phyloP scores from a whole-genome alignment of 2,329 filamentous ascomycete genomes.

The Claviceps africana region DNA sequence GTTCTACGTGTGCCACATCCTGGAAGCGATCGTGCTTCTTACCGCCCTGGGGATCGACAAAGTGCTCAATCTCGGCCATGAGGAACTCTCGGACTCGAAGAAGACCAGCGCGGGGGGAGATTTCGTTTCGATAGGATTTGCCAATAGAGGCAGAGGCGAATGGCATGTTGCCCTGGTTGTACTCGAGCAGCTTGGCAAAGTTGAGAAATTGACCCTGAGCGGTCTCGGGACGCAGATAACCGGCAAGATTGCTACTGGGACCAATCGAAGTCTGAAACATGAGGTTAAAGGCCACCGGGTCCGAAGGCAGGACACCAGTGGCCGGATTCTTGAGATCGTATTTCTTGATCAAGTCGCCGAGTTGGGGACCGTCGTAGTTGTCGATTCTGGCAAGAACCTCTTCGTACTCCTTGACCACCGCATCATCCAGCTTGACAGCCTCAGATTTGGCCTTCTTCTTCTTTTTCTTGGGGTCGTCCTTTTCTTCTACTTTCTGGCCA shows the following conservation, averaged over 20 bases:
- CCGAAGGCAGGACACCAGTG: conserved; percentile 60
- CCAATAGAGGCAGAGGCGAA: conserved; percentile 96
- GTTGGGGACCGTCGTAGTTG: conserved; percentile 79
- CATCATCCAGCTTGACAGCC: conserved; percentile 75
- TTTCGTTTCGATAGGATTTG: conserved; percentile 97
- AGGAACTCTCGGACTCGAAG: conserved; percentile 91
- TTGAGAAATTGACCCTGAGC: conserved; percentile 97
- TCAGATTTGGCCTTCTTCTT: conserved; percentile 82
- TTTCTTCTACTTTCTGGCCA: conserved; percentile 64
- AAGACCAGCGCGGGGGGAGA: conserved; percentile 82
- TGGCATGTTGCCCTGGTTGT: conserved; percentile 89
- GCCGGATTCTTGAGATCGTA: conserved; percentile 81
- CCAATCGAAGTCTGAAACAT: conserved; percentile 98
- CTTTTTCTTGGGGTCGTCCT: conserved; percentile 60
- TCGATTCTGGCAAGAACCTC: conserved; percentile 85
- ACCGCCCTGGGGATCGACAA: conserved; percentile 82
- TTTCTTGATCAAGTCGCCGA: conserved; percentile 79
- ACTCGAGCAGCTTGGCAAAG: conserved; percentile 91
- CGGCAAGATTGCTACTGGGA: conserved; percentile 73
- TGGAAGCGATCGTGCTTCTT: conserved; percentile 88
- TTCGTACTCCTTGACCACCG: conserved; percentile 77
- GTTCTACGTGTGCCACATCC: conserved; percentile 70
- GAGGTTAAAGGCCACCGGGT: conserved; percentile 87
- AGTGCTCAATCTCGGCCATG: conserved; percentile 99
- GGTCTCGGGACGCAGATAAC: conserved; percentile 84